A percentile compares a stretch with the other conserved stretches of the same genome.
Evolutionary conservation across 306 rosid species (phyloP).

Genomic region (Luffa acutangula): DNA sequence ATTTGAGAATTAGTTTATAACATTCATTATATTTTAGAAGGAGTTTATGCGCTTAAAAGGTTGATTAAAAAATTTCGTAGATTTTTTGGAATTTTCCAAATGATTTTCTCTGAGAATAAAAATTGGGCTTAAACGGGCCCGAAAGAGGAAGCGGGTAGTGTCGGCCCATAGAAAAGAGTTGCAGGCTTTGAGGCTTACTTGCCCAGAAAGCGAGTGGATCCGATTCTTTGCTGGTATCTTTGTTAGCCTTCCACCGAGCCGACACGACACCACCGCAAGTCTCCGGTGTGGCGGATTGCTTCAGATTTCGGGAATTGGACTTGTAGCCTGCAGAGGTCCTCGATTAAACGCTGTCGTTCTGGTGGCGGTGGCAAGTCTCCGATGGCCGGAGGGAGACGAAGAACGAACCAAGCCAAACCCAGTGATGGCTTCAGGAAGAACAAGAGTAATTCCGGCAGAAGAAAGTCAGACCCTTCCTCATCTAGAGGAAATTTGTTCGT

Average conservation of each 20-base stretch:
- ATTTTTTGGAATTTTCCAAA: too few species aligned
- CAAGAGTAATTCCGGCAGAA: conserved; percentile 11
- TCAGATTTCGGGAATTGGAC: background rate
- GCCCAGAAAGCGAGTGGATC: background rate
- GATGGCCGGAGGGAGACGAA: conserved; percentile 67
- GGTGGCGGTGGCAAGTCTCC: background rate
- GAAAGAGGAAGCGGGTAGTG: background rate
- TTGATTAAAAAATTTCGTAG: too few species aligned
- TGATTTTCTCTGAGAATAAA: background rate
- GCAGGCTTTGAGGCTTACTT: background rate
- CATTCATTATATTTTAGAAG: too few species aligned
- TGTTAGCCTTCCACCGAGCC: background rate
- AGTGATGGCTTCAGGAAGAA: background rate
- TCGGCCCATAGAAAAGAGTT: background rate
- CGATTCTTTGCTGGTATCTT: background rate
- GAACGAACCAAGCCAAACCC: conserved; percentile 9
- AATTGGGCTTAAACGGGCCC: background rate
- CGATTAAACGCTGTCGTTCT: background rate
- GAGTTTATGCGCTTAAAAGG: too few species aligned
- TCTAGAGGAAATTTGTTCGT: conserved; percentile 31
- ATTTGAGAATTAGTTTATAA: too few species aligned
- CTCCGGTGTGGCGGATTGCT: background rate
- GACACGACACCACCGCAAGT: background rate
- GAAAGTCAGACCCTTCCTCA: conserved; percentile 21
- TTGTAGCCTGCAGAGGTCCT: background rate